These are phyloP conservation scores for Pythium utonaiense DNA, from an alignment of 352 stramenopile species.

Conservation along the genomic window DNA sequence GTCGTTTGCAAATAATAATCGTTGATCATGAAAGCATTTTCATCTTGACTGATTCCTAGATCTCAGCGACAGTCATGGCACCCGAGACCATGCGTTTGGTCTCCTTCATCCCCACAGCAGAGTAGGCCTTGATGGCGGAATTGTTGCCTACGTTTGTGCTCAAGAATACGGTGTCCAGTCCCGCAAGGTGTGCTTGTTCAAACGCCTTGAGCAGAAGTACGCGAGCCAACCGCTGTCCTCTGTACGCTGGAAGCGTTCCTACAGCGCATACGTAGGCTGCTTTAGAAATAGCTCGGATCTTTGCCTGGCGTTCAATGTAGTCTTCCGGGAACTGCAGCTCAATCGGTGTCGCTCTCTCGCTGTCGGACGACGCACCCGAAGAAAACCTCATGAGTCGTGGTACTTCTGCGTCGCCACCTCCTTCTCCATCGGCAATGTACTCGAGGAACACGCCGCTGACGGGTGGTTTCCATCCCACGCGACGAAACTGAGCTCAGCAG, in stretches of 20 bases:
- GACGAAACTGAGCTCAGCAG: constrained; percentile 18
- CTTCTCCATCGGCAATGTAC: constrained; percentile 6
- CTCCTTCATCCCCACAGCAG: constrained; percentile 12
- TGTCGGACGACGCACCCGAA: too few relatives aligned
- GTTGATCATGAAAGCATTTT: too few relatives aligned
- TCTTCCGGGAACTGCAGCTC: neutral
- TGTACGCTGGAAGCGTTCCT: constrained; percentile 2
- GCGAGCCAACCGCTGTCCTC: constrained; percentile 2
- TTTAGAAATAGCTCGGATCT: neutral
- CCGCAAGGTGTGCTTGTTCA: neutral
- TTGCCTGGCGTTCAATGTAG: neutral
- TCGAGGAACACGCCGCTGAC: constrained; percentile 1
- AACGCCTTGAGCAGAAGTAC: neutral
- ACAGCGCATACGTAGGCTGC: constrained; percentile 12
- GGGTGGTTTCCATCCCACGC: constrained; percentile 3
- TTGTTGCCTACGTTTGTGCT: constrained; percentile 9
- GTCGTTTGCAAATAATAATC: too few relatives aligned
- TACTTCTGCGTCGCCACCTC: constrained; percentile 3
- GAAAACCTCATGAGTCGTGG: too few relatives aligned
- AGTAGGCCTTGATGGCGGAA: constrained; percentile 12
- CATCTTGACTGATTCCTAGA: too few relatives aligned
- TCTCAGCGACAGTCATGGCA: too few relatives aligned
- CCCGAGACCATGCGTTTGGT: too few relatives aligned
- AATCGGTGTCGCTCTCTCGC: too few relatives aligned
- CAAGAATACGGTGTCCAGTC: constrained; percentile 7